Conservation (phyloP, 371 early-diverging fungal species). For the Apophysomyces elegans region DNA sequence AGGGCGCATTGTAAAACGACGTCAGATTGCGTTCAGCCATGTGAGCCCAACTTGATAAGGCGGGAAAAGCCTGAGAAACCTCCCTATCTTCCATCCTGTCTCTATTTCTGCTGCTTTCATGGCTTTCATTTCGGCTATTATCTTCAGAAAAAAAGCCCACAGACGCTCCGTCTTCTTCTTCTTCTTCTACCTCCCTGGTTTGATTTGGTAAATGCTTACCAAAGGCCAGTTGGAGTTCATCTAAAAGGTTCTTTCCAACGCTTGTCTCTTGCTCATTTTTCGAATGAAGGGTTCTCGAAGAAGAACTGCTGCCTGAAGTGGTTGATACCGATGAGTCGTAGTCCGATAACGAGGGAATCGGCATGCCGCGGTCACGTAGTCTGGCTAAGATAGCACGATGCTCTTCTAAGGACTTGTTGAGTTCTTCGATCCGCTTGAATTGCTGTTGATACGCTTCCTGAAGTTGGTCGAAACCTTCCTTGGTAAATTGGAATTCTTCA, state of each 20-base stretch:
- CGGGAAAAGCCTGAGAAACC: slow-evolving; percentile 1
- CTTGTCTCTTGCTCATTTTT: slow-evolving; percentile 3
- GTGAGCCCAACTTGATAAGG: slow-evolving; percentile 14
- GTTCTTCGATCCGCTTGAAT: slow-evolving; percentile 35
- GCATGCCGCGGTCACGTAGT: slow-evolving; percentile 24
- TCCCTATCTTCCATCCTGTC: slow-evolving; percentile 15
- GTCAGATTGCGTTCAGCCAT: slow-evolving; percentile 25
- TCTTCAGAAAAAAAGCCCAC: background rate
- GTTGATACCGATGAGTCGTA: slow-evolving; percentile 8
- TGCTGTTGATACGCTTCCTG: slow-evolving; percentile 37
- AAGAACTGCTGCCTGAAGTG: background rate
- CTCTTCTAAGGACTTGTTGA: slow-evolving; percentile 42
- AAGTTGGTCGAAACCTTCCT: slow-evolving; percentile 31
- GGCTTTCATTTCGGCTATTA: slow-evolving; percentile 17
- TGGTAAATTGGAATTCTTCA: slow-evolving; percentile 26
- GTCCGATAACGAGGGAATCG: slow-evolving; percentile 12
- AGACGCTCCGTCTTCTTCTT: background rate
- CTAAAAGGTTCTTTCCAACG: slow-evolving; percentile 39
- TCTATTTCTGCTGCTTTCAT: slow-evolving; percentile 15
- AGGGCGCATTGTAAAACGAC: slow-evolving; percentile 27
- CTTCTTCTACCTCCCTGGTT: background rate
- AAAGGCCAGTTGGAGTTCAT: slow-evolving; percentile 20
- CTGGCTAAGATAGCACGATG: slow-evolving; percentile 31
- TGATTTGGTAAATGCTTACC: background rate
- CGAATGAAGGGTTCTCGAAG: background rate